A percentile compares a stretch with the other conserved stretches of the same genome.
phyloP scores from a whole-genome alignment of 2,329 filamentous ascomycete genomes.

The Paecilomyces sp. region DNA sequence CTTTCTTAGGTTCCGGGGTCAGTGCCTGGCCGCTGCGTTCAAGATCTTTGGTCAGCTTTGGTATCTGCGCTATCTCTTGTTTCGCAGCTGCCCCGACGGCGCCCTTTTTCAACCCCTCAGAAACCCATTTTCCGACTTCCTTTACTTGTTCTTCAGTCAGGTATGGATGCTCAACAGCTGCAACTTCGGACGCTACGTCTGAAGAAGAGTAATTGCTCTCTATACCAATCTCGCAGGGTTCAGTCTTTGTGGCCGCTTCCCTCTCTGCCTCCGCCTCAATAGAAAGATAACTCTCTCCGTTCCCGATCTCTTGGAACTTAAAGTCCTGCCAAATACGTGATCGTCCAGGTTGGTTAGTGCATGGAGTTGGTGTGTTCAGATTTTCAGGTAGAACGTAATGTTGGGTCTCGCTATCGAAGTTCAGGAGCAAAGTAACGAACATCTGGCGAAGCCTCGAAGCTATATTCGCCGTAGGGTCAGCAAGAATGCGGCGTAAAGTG shows the following conservation, averaged over 20 bases:
- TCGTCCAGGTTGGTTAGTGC: conserved; percentile 11
- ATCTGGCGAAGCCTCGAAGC: conserved; percentile 12
- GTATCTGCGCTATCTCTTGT: background rate
- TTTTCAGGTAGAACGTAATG: conserved; percentile 9
- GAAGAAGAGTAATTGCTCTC: background rate
- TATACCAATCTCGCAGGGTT: background rate
- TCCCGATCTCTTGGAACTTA: conserved; percentile 23
- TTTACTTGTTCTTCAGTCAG: conserved; percentile 20
- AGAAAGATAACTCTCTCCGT: conserved; percentile 13
- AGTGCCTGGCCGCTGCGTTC: background rate
- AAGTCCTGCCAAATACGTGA: conserved; percentile 26
- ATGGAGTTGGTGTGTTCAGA: conserved; percentile 10
- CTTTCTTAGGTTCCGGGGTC: conserved; percentile 4
- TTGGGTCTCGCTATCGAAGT: conserved; percentile 10
- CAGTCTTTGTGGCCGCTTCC: background rate
- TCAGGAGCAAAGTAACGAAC: conserved; percentile 14
- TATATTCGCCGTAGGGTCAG: conserved; percentile 10
- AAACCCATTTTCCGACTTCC: conserved; percentile 22
- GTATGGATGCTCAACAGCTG: conserved; percentile 12
- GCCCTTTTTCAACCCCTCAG: conserved; percentile 14
- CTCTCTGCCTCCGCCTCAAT: conserved; percentile 10
- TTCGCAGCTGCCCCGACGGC: conserved; percentile 2
- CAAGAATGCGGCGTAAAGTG: conserved; percentile 14
- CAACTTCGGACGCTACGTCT: background rate
- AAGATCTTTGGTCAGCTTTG: background rate